A percentile compares a stretch with the other conserved stretches of the same genome.
phyloP scores from a whole-genome alignment of 257 asterid species.

The Solanum ossicruentum region DNA sequence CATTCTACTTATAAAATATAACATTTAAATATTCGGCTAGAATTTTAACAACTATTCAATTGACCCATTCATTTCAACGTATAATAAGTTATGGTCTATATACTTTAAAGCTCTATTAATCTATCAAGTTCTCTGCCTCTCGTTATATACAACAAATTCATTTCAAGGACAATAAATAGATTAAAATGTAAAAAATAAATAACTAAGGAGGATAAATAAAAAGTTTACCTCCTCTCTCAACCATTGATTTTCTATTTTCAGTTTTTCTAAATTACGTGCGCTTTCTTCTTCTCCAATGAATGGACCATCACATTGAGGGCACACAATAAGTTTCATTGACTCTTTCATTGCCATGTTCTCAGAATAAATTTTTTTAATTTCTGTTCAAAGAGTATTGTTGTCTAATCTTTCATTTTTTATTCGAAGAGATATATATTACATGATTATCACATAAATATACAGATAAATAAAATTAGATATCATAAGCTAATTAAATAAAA shows the following conservation, averaged over 20 bases:
- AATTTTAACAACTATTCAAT: no score
- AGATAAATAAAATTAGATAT: not conserved
- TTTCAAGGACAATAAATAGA: not conserved
- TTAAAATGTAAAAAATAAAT: not conserved
- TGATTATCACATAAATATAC: not conserved
- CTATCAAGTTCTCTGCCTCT: not conserved
- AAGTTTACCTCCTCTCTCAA: conserved; percentile 37
- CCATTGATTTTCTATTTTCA: conserved; percentile 33
- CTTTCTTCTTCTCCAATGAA: conserved; percentile 2
- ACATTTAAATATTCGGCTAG: no score
- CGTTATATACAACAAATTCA: not conserved
- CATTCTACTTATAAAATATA: no score
- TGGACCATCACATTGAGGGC: conserved; percentile 22
- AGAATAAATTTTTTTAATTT: conserved; percentile 33
- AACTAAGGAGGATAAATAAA: not conserved
- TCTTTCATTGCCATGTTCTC: conserved; percentile 45
- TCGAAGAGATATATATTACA: not conserved
- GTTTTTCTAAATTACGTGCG: conserved; percentile 10
- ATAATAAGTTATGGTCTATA: not conserved
- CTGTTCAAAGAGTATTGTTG: conserved; percentile 27
- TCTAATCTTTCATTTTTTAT: conserved; percentile 29
- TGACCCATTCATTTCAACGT: no score
- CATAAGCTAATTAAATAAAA: not conserved
- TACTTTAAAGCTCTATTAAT: not conserved
- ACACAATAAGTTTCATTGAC: conserved; percentile 21